These are phyloP conservation scores for Alternaria gaisen DNA, from an alignment of 2,329 filamentous ascomycete genomes.

Conservation along the genomic window DNA sequence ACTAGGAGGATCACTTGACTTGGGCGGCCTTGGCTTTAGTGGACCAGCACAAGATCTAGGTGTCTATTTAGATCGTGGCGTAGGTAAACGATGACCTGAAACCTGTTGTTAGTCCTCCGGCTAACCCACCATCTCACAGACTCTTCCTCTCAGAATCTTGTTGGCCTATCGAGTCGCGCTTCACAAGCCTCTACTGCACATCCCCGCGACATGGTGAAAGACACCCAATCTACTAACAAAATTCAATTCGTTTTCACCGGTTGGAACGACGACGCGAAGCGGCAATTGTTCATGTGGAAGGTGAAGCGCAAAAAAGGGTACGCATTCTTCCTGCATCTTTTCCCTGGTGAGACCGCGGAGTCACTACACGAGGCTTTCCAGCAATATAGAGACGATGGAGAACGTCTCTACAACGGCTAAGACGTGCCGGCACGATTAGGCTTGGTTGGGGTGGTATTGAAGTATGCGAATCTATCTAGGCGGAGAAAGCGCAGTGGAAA, in stretches of 20 bases:
- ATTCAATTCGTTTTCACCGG: conserved; percentile 5
- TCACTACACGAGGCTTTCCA: conserved; percentile 9
- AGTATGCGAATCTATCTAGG: neutral
- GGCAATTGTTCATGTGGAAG: conserved; percentile 9
- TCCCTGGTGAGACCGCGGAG: conserved; percentile 9
- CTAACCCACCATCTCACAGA: neutral
- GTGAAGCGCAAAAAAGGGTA: conserved; percentile 8
- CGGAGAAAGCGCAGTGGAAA: neutral
- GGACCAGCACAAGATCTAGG: neutral
- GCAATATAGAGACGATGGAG: conserved; percentile 3
- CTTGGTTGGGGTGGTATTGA: neutral
- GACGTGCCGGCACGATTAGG: neutral
- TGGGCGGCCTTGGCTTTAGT: neutral
- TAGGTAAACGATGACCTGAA: neutral
- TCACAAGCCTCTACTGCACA: neutral
- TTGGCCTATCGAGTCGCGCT: neutral
- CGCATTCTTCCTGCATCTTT: neutral
- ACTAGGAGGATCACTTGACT: neutral
- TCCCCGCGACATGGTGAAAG: neutral
- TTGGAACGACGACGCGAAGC: conserved; percentile 13
- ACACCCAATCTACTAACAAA: neutral
- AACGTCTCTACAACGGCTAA: neutral
- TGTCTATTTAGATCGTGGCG: neutral
- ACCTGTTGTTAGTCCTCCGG: neutral
- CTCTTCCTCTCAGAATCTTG: neutral